These are phyloP conservation scores for Lactifluus echinatus DNA, from an alignment of 768 basidiomycete species.

Conservation along the genomic window DNA sequence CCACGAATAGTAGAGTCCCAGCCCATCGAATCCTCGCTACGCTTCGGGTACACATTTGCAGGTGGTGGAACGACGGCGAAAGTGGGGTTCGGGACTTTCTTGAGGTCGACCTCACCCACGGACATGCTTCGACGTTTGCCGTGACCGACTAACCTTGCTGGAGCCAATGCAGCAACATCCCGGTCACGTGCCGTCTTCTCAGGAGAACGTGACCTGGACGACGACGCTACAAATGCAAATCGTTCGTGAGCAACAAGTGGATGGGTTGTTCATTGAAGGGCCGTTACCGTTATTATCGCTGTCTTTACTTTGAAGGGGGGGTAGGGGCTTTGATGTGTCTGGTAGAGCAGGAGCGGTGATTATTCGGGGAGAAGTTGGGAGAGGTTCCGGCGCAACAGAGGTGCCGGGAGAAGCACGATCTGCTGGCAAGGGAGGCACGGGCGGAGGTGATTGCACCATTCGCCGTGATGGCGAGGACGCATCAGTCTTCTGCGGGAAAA, in stretches of 20 bases:
- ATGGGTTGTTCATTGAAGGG: constrained; percentile 30
- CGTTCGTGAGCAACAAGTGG: too few relatives aligned
- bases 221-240: too few relatives aligned
- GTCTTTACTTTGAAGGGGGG: constrained; percentile 39
- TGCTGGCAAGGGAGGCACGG: constrained; percentile 10
- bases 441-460: constrained; percentile 22
- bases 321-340: constrained; percentile 53
- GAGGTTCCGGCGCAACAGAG: constrained; percentile 45
- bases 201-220: constrained; percentile 22
- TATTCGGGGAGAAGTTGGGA: constrained; percentile 28
- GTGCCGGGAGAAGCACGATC: neutral
- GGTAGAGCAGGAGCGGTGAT: constrained; percentile 17
- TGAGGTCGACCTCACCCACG: constrained; percentile 25
- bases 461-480: constrained; percentile 18
- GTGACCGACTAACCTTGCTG: neutral
- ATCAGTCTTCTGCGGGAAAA: constrained; percentile 26
- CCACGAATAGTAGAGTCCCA: constrained; percentile 48
- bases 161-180: neutral
- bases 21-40: constrained; percentile 24
- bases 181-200: constrained; percentile 22
- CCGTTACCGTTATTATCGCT: constrained; percentile 33
- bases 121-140: constrained; percentile 29
- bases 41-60: constrained; percentile 32
- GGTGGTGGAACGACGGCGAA: constrained; percentile 33
- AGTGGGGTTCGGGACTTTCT: constrained; percentile 34